Evolutionary conservation across 1,139 yeast genomes (phyloP), one percentile per base, ranked within the genome.

Genomic region (Blastobotrys malaysiensis): DNA sequence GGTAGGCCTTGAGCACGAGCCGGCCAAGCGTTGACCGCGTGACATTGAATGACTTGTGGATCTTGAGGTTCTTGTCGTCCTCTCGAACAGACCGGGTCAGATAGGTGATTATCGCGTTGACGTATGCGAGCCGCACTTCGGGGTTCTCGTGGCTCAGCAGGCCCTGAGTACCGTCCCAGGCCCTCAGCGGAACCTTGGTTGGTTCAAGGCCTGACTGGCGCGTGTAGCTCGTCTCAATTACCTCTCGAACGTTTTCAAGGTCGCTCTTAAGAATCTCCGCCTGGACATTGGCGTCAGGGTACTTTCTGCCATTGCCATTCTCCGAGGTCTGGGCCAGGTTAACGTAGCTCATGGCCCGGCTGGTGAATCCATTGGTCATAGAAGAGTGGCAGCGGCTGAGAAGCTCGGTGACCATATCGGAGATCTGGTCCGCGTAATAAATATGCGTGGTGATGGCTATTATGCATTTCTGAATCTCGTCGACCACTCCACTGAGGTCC

Each of bases 361-460:
- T 18, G 26, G 46, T 13, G 9, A n/a, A 20, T 9, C 24, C 27
- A 9, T 45, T 22, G 18, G 22, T 22, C 16, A 31, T 11, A 2
- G 26, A 21, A 21, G 48, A 14, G 20, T 46, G 39, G 26, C 18
- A 27, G 39, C 39, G 39, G 39, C 39, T 31, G 16, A 73, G 58
- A 7, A 71, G 60, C 47, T 83, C 90, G 36, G 78, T 77, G 39
- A 86, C 74, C 69, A 89, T 82, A 65, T 88, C 96, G n/a, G 85
- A 78, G 18, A 86, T 80, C 65, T 88, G 96, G 63, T 87, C 90
- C 53, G 81, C 82, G 64, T 89, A 88, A 64, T 88, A 87, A 36
- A 83, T 79, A 64, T 88, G 95, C 2, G 82, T 79, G 0, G 89
- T 80, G 54, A 88, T 74, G 52, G 84, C 80, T 55, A 83, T 79